These are phyloP conservation scores for Haplosporangium sp. DNA, from an alignment of 371 early-diverging fungal species.

Conservation along the genomic window DNA sequence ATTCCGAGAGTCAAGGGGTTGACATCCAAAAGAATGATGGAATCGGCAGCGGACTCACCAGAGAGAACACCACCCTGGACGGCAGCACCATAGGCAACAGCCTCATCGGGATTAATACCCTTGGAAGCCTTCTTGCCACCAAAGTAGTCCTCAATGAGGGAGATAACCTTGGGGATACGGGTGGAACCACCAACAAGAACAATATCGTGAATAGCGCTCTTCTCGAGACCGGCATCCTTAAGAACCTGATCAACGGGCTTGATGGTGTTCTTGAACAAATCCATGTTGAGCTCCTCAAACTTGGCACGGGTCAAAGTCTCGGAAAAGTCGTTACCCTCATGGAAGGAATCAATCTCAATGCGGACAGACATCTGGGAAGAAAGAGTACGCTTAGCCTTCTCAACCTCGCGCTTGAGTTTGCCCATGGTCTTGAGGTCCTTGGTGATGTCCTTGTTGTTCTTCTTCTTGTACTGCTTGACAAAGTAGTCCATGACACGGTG, in stretches of 20 bases:
- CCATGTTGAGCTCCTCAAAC: constrained; percentile 93
- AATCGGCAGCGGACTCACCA: constrained; percentile 65
- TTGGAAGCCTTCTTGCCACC: constrained; percentile 94
- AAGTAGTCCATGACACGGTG: constrained; percentile 87
- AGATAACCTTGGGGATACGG: constrained; percentile 99
- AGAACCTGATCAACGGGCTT: constrained; percentile 98
- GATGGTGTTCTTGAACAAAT: constrained; percentile 94
- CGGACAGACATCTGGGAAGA: constrained; percentile 87
- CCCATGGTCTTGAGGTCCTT: constrained; percentile 91
- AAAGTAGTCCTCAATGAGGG: constrained; percentile 93
- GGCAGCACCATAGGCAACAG: constrained; percentile 99
- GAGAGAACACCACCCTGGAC: constrained; percentile 98
- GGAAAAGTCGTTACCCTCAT: constrained; percentile 98
- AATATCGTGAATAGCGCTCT: constrained; percentile 95
- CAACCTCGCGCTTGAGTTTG: constrained; percentile 94
- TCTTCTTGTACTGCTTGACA: constrained; percentile 88
- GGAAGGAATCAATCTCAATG: constrained; percentile 92
- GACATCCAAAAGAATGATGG: constrained; percentile 95
- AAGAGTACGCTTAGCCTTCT: constrained; percentile 97
- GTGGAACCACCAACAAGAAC: constrained; percentile 99
- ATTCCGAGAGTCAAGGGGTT: constrained; percentile 98
- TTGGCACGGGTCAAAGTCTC: constrained; percentile 96
- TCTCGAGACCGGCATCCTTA: constrained; percentile 93
- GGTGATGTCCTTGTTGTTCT: constrained; percentile 81
- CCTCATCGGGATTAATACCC: constrained; percentile 99